Base-by-base conservation (phyloP, 2,329 filamentous ascomycete species). In the Aspergillus pseudoviridinutans region DNA sequence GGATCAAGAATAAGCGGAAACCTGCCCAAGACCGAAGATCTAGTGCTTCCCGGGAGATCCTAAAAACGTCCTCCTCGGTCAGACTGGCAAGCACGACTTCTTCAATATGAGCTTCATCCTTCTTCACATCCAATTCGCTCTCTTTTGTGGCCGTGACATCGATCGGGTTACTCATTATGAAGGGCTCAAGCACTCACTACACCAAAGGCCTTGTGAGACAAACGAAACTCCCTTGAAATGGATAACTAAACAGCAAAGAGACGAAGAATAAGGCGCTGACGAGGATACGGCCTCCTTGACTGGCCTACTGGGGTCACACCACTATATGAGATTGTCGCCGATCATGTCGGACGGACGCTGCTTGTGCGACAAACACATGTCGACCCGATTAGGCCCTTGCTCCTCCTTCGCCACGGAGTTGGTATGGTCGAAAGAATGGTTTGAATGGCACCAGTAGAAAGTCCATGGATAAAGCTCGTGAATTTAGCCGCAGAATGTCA, bases 51-150 rank as follows among this genome's bases (percentile, higher is more conserved):
- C 66, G 55, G 1, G 78, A 80, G 14, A 79, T 67, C 8, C 65
- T 69, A 58, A 74, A 74, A 17, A 81, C 58, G 58, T 80, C 76
- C 10, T 80, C 79, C 29, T 81, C 79, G 0, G 78, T 78, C 28
- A 81, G 71, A 17, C 76, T 73, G 20, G 76, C 76, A 29, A 79
- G 73, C 25, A 73, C 74, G 3, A 79, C 70, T 60, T 81, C 79
- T 54, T 80, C 78, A 4, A 78, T 67, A 56, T 76, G 69, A 3
- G 32, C 32, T 12, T 66, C 60, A 12, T 50, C 55, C 22, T 47
- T 55, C 49, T 61, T 56, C 17, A 9, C 28, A 24, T 55, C 52
- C 28, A 60, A 51, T 2, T 51, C 52, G 14, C 14, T 38, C 32
- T 38, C 32, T 17, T 38, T 17, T 38, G 32, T 38, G 14, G 32